Percentiles rank a stretch among this genome's conserved stretches.
Evolutionary conservation across 1,139 yeast genomes (phyloP).

Genomic region (Scheffersomyces parashehatae): DNA sequence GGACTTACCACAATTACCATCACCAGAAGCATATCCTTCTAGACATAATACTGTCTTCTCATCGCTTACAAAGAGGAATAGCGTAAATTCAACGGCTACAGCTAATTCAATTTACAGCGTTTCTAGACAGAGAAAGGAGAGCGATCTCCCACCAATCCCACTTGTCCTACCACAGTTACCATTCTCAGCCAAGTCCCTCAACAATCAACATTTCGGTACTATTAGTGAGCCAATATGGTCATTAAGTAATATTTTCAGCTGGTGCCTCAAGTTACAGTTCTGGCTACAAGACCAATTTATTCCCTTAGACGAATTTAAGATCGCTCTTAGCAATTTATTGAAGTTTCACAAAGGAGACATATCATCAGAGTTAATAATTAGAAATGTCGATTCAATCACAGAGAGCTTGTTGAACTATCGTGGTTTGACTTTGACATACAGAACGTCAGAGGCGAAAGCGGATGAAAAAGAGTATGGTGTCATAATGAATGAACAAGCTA

Average conservation of each 20-base stretch:
- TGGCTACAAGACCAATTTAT: constrained; percentile 57
- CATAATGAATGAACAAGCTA: constrained; percentile 19
- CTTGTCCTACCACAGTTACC: constrained; percentile 58
- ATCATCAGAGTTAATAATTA: constrained; percentile 57
- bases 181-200: constrained; percentile 51
- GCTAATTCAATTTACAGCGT: background rate
- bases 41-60: background rate
- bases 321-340: constrained; percentile 52
- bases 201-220: constrained; percentile 45
- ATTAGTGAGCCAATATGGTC: constrained; percentile 41
- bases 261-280: constrained; percentile 50
- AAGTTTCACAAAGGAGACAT: constrained; percentile 52
- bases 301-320: constrained; percentile 50
- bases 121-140: constrained; percentile 13
- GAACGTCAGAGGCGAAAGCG: constrained; percentile 10
- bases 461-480: constrained; percentile 24
- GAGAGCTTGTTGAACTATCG: constrained; percentile 44
- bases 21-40: background rate
- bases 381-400: constrained; percentile 54
- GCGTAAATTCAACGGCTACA: background rate
- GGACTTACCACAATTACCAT: background rate
- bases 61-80: background rate
- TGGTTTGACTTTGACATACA: constrained; percentile 36
- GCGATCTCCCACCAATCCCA: constrained; percentile 52
- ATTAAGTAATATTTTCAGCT: constrained; percentile 41